Evolutionary conservation across 78 protist genomes (phyloP).

Genomic region (Dictyostelium purpureum): DNA sequence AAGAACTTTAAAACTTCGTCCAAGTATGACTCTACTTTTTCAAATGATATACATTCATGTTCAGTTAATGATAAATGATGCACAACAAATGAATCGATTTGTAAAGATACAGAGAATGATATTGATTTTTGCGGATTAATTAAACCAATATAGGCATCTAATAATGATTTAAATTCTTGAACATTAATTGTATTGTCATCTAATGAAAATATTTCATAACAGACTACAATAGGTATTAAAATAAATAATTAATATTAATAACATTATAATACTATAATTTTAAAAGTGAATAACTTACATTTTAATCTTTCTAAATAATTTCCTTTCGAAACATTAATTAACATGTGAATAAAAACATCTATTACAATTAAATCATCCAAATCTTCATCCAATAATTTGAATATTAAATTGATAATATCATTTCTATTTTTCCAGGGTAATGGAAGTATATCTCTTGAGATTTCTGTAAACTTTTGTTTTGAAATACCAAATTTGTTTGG

Average conservation of each 20-base stretch:
- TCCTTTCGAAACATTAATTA: slow-evolving; percentile 22
- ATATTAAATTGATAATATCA: slow-evolving; percentile 11
- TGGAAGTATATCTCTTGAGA: slow-evolving; percentile 37
- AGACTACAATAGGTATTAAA: background rate
- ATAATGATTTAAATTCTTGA: background rate
- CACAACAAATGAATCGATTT: background rate
- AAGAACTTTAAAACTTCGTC: background rate
- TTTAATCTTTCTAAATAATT: slow-evolving; percentile 16
- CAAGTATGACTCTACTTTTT: background rate
- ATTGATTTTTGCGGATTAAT: background rate
- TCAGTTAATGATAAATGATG: background rate
- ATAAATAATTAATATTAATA: background rate
- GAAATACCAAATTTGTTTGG: slow-evolving; percentile 34
- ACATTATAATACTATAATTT: background rate
- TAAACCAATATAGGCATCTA: background rate
- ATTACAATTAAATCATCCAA: slow-evolving; percentile 35
- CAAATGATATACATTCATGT: background rate
- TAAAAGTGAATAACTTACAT: slow-evolving; percentile 3
- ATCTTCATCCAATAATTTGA: slow-evolving; percentile 46
- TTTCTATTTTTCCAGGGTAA: slow-evolving; percentile 10
- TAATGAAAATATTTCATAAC: background rate
- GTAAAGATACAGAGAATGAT: background rate
- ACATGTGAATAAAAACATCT: slow-evolving; percentile 54
- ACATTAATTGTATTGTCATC: slow-evolving; percentile 2
- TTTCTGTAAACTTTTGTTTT: slow-evolving; percentile 2